Evolutionary conservation across 2,329 filamentous ascomycete species (phyloP).

Genomic region (Neofusicoccum kwambonambiense): DNA sequence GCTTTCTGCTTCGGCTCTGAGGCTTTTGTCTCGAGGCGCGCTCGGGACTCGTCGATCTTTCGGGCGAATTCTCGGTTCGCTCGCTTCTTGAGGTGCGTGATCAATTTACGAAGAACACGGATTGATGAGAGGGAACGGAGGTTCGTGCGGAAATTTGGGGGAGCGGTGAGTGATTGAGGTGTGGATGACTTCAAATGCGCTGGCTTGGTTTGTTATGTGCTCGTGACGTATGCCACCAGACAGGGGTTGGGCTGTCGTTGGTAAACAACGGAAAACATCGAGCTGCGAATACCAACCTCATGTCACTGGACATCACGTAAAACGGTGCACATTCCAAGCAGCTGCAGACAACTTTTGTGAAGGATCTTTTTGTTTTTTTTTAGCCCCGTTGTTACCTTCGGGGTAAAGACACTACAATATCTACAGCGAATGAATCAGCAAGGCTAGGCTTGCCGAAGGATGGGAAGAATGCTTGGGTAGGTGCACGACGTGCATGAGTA

Average conservation of each 20-base stretch:
- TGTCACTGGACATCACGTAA: background rate
- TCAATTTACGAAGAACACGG: background rate
- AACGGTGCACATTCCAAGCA: too few species aligned
- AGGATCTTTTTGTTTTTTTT: background rate
- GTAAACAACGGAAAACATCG: background rate
- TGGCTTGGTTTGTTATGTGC: background rate
- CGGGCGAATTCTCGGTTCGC: constrained; percentile 12
- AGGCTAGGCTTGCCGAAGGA: constrained; percentile 1
- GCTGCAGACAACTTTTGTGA: background rate
- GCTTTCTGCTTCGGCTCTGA: constrained; percentile 13
- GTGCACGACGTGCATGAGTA: background rate
- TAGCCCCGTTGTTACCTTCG: background rate
- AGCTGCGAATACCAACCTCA: background rate
- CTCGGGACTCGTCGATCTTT: constrained; percentile 12
- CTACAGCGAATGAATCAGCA: constrained; percentile 8
- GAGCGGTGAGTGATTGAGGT: background rate
- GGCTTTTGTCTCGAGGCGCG: constrained; percentile 5
- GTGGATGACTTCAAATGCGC: background rate
- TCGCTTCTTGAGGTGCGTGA: constrained; percentile 9
- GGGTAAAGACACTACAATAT: background rate
- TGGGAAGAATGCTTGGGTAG: background rate
- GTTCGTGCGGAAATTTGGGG: background rate
- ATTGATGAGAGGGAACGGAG: background rate
- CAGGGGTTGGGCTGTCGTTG: too few species aligned
- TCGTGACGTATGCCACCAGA: background rate